These are phyloP conservation scores for Monascus purpureus DNA, from an alignment of 495 filamentous ascomycete genomes.

Conservation along the genomic window DNA sequence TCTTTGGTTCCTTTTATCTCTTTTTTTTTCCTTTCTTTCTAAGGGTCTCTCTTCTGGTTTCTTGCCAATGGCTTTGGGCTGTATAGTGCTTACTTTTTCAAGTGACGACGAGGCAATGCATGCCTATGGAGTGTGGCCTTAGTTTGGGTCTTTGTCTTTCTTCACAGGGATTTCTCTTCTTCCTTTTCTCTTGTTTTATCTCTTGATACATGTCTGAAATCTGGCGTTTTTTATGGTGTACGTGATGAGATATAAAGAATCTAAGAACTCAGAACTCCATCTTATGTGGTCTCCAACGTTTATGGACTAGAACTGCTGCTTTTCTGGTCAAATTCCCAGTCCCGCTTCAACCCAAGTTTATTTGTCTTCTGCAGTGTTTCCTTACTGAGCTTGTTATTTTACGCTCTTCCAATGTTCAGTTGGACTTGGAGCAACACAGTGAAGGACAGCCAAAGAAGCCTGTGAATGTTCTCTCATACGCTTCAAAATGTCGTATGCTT, in stretches of 20 bases:
- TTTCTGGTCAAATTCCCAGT: too few relatives aligned
- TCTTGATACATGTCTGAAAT: slow-evolving; percentile 13
- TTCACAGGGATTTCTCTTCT: slow-evolving; percentile 7
- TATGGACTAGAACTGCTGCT: too few relatives aligned
- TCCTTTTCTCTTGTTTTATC: slow-evolving; percentile 21
- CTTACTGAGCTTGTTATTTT: too few relatives aligned
- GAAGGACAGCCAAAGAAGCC: too few relatives aligned
- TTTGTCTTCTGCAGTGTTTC: too few relatives aligned
- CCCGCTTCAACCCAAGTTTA: too few relatives aligned
- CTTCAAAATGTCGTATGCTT: too few relatives aligned
- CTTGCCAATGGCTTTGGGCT: slow-evolving; percentile 24
- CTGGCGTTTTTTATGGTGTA: slow-evolving; percentile 34
- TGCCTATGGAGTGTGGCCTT: slow-evolving; percentile 33
- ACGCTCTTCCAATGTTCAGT: too few relatives aligned
- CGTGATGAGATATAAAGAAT: slow-evolving; percentile 25
- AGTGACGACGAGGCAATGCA: slow-evolving; percentile 28
- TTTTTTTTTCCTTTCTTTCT: slow-evolving; percentile 6
- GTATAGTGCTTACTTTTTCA: slow-evolving; percentile 32
- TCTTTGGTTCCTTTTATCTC: slow-evolving; percentile 14
- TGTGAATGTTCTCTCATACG: too few relatives aligned
- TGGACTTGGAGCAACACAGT: too few relatives aligned
- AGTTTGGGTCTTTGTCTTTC: slow-evolving; percentile 22
- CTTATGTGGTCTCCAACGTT: background rate
- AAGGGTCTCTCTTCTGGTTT: slow-evolving; percentile 4
- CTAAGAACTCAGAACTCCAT: background rate